phyloP scores from a whole-genome alignment of 352 stramenopile genomes.

The Globisporangium nodosum region DNA sequence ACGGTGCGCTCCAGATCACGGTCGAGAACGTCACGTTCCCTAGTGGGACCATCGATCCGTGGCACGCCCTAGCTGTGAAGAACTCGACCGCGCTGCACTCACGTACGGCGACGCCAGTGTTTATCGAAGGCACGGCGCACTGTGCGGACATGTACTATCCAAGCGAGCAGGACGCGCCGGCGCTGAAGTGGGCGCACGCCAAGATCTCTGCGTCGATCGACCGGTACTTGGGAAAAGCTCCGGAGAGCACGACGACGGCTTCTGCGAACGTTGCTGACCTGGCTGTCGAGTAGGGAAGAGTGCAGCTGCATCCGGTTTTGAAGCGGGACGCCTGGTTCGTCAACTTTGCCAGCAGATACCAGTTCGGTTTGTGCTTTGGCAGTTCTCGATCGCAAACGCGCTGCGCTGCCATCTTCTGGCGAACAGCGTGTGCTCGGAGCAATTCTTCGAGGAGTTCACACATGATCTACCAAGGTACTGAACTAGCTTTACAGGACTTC shows the following conservation, averaged over 20 bases:
- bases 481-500: too few species aligned
- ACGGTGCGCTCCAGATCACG: constrained; percentile 69
- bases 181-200: constrained; percentile 60
- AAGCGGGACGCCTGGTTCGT: too few species aligned
- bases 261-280: background rate
- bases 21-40: constrained; percentile 78
- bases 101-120: constrained; percentile 47
- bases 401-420: too few species aligned
- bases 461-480: too few species aligned
- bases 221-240: constrained; percentile 26
- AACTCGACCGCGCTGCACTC: constrained; percentile 61
- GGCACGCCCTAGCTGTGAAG: constrained; percentile 74
- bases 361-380: too few species aligned
- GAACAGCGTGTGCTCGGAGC: too few species aligned
- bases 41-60: constrained; percentile 81
- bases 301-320: background rate
- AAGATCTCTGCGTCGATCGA: constrained; percentile 52
- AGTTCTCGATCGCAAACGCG: too few species aligned
- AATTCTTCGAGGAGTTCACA: too few species aligned
- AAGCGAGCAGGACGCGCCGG: constrained; percentile 35
- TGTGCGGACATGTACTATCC: constrained; percentile 83
- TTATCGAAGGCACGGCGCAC: constrained; percentile 78
- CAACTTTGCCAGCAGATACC: too few species aligned
- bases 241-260: background rate
- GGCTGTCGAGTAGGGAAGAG: background rate